Evolutionary conservation across 805 yeast species (phyloP).

Genomic region (Candida ovalis): DNA sequence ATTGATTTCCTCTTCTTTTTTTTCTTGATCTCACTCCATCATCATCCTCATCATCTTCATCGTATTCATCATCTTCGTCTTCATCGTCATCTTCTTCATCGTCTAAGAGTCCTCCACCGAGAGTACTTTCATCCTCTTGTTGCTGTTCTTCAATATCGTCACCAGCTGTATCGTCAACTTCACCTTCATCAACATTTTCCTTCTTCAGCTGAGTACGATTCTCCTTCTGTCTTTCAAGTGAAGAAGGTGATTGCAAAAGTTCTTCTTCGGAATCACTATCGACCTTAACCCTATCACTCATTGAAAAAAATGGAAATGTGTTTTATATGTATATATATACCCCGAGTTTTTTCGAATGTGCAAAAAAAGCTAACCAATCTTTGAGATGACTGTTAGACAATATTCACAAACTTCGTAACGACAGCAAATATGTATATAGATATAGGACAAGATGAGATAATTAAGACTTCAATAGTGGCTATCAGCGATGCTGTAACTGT

Average conservation of each 20-base stretch:
- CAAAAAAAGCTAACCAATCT: background rate
- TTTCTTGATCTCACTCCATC: constrained; percentile 46
- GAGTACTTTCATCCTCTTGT: constrained; percentile 29
- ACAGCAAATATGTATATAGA: background rate
- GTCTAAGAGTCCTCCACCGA: no score
- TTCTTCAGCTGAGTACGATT: background rate
- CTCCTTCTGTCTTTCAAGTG: background rate
- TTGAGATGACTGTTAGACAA: background rate
- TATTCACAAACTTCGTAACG: background rate
- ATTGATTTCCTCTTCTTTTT: constrained; percentile 68
- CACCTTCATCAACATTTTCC: constrained; percentile 4
- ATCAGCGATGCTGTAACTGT: background rate
- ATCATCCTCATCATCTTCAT: constrained; percentile 54
- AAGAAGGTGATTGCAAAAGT: background rate
- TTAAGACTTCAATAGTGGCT: background rate
- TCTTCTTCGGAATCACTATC: background rate
- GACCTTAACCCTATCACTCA: background rate
- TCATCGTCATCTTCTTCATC: constrained; percentile 29
- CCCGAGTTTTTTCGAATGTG: background rate
- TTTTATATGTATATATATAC: background rate
- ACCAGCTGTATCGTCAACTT: constrained; percentile 17
- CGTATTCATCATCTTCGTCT: constrained; percentile 34
- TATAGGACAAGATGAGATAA: background rate
- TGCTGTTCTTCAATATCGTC: constrained; percentile 16
- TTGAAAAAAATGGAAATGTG: background rate